These are phyloP conservation scores for Wilhelminamyces savonicus DNA, from an alignment of 805 yeast species.

Conservation along the genomic window DNA sequence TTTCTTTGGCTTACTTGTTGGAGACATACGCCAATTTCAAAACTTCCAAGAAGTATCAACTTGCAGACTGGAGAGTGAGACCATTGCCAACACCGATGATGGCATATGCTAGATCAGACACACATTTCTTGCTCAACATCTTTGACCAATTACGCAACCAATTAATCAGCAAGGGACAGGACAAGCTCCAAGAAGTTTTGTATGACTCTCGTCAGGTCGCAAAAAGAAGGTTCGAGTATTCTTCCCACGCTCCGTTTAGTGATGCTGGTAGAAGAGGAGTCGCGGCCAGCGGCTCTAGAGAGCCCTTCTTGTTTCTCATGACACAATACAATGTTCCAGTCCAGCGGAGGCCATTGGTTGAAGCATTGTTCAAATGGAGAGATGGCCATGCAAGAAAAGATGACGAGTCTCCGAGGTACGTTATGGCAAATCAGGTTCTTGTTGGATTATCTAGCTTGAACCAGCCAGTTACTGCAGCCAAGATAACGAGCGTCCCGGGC, in stretches of 20 bases:
- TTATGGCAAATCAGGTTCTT: conserved; percentile 78
- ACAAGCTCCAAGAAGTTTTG: conserved; percentile 51
- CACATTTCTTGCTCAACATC: conserved; percentile 81
- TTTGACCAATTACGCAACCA: conserved; percentile 67
- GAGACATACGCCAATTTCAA: conserved; percentile 76
- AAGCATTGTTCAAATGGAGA: conserved; percentile 73
- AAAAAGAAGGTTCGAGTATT: conserved; percentile 73
- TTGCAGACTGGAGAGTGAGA: conserved; percentile 94
- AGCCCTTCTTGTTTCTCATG: conserved; percentile 64
- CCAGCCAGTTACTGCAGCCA: conserved; percentile 51
- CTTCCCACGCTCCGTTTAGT: background rate
- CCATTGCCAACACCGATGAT: conserved; percentile 74
- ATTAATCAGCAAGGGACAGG: conserved; percentile 36
- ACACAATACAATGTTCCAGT: conserved; percentile 58
- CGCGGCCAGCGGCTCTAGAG: conserved; percentile 39
- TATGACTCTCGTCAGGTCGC: conserved; percentile 77
- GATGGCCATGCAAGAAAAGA: conserved; percentile 64
- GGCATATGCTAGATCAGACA: conserved; percentile 89
- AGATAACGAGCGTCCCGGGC: conserved; percentile 43
- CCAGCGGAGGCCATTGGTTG: conserved; percentile 49
- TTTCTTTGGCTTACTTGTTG: conserved; percentile 76
- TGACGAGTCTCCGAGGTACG: conserved; percentile 80
- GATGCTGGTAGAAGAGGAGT: no score
- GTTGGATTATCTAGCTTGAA: conserved; percentile 51
- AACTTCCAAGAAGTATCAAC: conserved; percentile 90